These are phyloP conservation scores for Naganishia onofrii DNA, from an alignment of 768 basidiomycete genomes.

Conservation along the genomic window DNA sequence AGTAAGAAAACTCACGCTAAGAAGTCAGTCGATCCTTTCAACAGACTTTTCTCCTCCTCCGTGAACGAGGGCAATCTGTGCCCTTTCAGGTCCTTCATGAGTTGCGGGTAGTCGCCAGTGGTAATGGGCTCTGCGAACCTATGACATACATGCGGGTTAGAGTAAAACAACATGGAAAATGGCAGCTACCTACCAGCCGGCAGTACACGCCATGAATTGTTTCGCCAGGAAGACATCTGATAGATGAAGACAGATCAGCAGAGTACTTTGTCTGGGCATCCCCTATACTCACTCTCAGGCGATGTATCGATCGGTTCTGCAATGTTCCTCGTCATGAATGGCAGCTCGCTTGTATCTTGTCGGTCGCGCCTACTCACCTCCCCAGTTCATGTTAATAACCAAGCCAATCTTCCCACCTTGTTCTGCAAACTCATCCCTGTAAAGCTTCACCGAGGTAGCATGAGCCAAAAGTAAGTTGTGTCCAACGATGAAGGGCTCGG, in stretches of 20 bases:
- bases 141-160: too few species aligned
- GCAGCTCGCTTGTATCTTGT: neutral
- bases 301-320: conserved; percentile 24
- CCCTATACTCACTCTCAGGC: conserved; percentile 20
- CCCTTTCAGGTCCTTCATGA: conserved; percentile 32
- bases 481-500: conserved; percentile 17
- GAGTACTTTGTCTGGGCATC: conserved; percentile 34
- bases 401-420: conserved; percentile 42
- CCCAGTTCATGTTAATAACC: conserved; percentile 36
- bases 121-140: conserved; percentile 21
- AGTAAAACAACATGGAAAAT: too few species aligned
- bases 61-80: conserved; percentile 36
- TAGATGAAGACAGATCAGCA: conserved; percentile 27
- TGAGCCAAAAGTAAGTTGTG: conserved; percentile 38
- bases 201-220: conserved; percentile 28
- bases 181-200: conserved; percentile 27
- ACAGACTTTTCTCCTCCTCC: conserved; percentile 35
- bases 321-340: neutral
- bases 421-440: conserved; percentile 35
- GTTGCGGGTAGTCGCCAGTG: conserved; percentile 34
- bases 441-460: conserved; percentile 40
- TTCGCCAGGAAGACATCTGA: conserved; percentile 37
- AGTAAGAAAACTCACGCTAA: conserved; percentile 12
- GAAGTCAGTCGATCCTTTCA: conserved; percentile 41
- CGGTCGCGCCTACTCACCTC: conserved; percentile 13